Evolutionary conservation across 441 rosid genomes (phyloP), one percentile per base, ranked within the genome.

Genomic region (Croton laevigatus): DNA sequence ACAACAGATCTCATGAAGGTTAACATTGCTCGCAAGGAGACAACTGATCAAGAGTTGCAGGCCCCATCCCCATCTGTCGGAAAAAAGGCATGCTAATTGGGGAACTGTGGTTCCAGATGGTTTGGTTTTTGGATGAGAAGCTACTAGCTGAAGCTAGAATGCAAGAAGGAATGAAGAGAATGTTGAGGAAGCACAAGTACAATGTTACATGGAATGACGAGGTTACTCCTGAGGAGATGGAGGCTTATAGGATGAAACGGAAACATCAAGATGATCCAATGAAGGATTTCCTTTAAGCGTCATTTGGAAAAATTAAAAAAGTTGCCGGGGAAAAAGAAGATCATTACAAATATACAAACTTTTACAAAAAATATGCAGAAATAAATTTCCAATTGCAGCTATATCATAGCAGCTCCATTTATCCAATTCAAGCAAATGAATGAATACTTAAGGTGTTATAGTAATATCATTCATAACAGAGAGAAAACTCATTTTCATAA

Each of bases 101-200:
- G 97, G 97, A 75, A 85, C 89, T 8, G 96, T 90, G 70, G 73
- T 84, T 20, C 87, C 89, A 1, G 93, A 92, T 59, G 90, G 82
- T 78, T 72, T 88, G 82, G 88, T 84, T 71, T n/a, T 76, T 92
- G 73, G 91, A 94, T 60, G 81, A 88, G 65, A 86, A 86, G 69
- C 78, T 82, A 68, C 91, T 94, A 42, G 83, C 84, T 0, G 89
- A 87, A 69, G 89, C 98, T 13, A 91, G 87, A 94, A 86, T 63
- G 81, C 75, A 34, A 83, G 83, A 55, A 94, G 76, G 78, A 86
- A 80, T 66, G 98, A 77, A 70, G 91, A 90, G 76, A 92, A 76
- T 69, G 97, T 92, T 63, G 98, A 89, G 99, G 72, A 95, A 91
- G 80, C 88, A 98, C 60, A 91, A 92, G 73, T 92, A 88, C 80